Evolutionary conservation across 768 basidiomycete genomes (phyloP).

Genomic region (Macrolepiota fuliginosa): DNA sequence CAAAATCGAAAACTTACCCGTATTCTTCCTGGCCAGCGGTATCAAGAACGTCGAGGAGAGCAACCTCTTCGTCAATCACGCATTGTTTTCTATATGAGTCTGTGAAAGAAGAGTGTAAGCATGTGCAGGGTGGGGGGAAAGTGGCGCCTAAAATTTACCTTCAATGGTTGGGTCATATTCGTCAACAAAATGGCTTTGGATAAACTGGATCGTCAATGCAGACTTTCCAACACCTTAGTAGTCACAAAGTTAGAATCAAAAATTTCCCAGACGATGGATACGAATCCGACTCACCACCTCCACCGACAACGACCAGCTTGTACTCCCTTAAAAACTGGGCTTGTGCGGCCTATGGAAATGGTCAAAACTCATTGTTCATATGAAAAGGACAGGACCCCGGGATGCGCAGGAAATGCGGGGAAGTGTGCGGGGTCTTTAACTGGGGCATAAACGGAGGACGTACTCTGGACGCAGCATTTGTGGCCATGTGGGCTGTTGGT

Average conservation of each 20-base stretch:
- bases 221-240: conserved; percentile 61
- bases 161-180: conserved; percentile 97
- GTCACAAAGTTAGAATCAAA: neutral
- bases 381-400: conserved; percentile 10
- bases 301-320: conserved; percentile 98
- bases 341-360: conserved; percentile 33
- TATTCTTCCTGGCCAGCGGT: conserved; percentile 99
- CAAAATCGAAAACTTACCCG: conserved; percentile 56
- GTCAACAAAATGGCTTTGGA: conserved; percentile 92
- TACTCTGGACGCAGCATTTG: conserved; percentile 10
- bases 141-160: conserved; percentile 39
- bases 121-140: neutral
- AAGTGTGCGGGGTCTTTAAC: conserved; percentile 1
- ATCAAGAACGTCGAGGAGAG: conserved; percentile 93
- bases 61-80: conserved; percentile 98
- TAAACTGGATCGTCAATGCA: conserved; percentile 96
- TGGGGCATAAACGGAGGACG: conserved; percentile 1
- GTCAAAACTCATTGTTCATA: conserved; percentile 5
- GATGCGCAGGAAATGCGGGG: neutral
- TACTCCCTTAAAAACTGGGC: conserved; percentile 94
- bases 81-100: conserved; percentile 98
- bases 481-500: conserved; percentile 2
- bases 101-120: conserved; percentile 25
- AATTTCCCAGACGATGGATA: conserved; percentile 3
- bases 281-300: conserved; percentile 63